A percentile compares a stretch with the other conserved stretches of the same genome.
Conservation (phyloP, 2,329 filamentous ascomycete species). For the Escovopsis sp. region DNA sequence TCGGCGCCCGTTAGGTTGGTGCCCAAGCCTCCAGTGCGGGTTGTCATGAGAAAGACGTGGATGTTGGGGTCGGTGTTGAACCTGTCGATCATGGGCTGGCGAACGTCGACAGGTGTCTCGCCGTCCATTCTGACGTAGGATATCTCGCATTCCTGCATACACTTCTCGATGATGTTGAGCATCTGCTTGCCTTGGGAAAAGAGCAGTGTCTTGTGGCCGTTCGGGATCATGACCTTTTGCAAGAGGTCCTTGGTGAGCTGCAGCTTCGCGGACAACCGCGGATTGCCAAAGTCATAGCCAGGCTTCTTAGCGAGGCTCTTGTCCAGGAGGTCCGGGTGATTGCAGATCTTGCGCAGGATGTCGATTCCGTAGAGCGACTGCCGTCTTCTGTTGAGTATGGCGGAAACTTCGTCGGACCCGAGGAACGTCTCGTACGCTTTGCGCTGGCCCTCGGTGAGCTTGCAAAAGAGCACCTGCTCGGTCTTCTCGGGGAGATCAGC, state of each 20-base stretch:
- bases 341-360: conserved; percentile 88
- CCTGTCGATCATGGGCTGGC: conserved; percentile 80
- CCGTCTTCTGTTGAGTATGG: conserved; percentile 58
- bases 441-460: conserved; percentile 63
- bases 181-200: conserved; percentile 92
- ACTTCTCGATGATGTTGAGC: conserved; percentile 84
- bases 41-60: conserved; percentile 85
- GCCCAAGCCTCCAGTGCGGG: conserved; percentile 85
- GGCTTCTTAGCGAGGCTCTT: conserved; percentile 39
- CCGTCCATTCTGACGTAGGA: conserved; percentile 88
- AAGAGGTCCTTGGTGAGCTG: conserved; percentile 81
- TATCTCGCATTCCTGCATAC: conserved; percentile 55
- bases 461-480: conserved; percentile 92
- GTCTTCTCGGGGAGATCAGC: conserved; percentile 89
- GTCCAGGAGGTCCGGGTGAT: conserved; percentile 81
- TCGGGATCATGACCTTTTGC: conserved; percentile 67
- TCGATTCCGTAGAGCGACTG: conserved; percentile 85
- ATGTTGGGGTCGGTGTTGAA: conserved; percentile 75
- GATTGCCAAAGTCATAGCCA: conserved; percentile 63
- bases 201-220: conserved; percentile 82
- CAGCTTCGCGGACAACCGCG: conserved; percentile 82
- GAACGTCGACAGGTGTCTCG: conserved; percentile 69
- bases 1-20: conserved; percentile 92
- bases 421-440: conserved; percentile 72
- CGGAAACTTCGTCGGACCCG: conserved; percentile 68